These are phyloP conservation scores for Pilatotrama ljubarskyi DNA, from an alignment of 768 basidiomycete genomes.

Conservation along the genomic window DNA sequence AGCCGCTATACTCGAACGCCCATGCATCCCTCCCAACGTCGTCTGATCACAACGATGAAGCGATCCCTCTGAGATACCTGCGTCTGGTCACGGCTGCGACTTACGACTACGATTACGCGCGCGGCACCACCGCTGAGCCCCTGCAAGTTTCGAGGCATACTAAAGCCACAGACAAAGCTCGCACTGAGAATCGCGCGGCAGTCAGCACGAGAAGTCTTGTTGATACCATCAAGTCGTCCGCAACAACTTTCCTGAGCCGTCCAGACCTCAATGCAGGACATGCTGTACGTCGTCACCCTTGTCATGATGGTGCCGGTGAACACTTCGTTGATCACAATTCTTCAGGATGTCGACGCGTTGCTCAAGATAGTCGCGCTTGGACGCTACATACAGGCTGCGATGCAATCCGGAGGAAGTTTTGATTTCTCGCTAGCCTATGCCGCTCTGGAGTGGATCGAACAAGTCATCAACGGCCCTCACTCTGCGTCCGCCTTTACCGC, in stretches of 20 bases:
- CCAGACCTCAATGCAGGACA: background rate
- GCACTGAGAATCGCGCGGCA: background rate
- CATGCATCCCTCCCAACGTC: background rate
- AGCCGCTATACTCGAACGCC: conserved; percentile 8
- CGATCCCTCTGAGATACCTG: background rate
- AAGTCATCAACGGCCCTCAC: conserved; percentile 35
- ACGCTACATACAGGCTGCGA: conserved; percentile 15
- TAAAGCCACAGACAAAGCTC: background rate
- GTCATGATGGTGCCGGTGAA: no score
- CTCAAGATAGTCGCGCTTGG: conserved; percentile 7
- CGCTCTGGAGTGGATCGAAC: conserved; percentile 53
- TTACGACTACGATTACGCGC: background rate
- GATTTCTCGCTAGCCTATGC: conserved; percentile 71
- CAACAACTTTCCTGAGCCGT: background rate
- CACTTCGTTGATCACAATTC: background rate
- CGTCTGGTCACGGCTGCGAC: conserved; percentile 9
- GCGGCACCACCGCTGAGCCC: background rate
- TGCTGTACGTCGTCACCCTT: background rate
- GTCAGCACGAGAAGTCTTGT: background rate
- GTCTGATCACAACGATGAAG: background rate
- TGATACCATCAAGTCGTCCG: background rate
- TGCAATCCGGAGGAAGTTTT: conserved; percentile 30
- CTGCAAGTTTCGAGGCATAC: background rate
- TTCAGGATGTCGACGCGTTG: conserved; percentile 8
- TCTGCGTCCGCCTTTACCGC: conserved; percentile 33